A percentile compares a stretch with the other conserved stretches of the same genome.
Conservation (phyloP, 1,284 basidiomycete genomes). For the Fomitopsis pinicola region DNA sequence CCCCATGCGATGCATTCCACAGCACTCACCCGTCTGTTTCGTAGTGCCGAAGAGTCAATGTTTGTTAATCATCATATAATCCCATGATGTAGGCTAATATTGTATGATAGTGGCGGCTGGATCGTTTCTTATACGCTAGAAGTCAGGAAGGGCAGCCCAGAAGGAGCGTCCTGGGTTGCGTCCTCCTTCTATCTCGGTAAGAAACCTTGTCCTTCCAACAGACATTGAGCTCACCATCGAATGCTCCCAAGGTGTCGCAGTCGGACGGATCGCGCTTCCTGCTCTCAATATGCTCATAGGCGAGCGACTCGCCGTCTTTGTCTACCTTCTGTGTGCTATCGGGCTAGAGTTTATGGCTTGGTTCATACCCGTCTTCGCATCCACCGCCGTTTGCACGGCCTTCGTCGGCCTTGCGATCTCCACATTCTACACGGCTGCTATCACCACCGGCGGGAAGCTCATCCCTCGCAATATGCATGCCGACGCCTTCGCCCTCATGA, state of each 20-base stretch:
- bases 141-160: constrained; percentile 26
- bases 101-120: constrained; percentile 26
- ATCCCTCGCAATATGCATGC: constrained; percentile 30
- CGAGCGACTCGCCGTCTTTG: constrained; percentile 27
- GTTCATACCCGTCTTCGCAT: constrained; percentile 26
- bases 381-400: constrained; percentile 30
- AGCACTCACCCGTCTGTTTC: neutral
- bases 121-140: constrained; percentile 28
- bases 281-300: constrained; percentile 28
- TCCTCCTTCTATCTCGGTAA: constrained; percentile 29
- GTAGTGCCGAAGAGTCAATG: constrained; percentile 31
- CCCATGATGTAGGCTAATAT: neutral
- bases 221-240: neutral
- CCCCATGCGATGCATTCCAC: neutral
- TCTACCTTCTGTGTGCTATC: constrained; percentile 28
- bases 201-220: neutral
- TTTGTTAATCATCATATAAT: constrained; percentile 10
- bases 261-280: constrained; percentile 29
- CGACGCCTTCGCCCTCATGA: constrained; percentile 29
- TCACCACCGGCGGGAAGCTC: constrained; percentile 25
- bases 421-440: constrained; percentile 30
- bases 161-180: constrained; percentile 30
- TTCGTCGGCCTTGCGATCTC: constrained; percentile 31
- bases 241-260: constrained; percentile 21
- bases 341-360: constrained; percentile 28